Base-by-base conservation (phyloP, 2,329 filamentous ascomycete genomes). In the Exophiala sideris region DNA sequence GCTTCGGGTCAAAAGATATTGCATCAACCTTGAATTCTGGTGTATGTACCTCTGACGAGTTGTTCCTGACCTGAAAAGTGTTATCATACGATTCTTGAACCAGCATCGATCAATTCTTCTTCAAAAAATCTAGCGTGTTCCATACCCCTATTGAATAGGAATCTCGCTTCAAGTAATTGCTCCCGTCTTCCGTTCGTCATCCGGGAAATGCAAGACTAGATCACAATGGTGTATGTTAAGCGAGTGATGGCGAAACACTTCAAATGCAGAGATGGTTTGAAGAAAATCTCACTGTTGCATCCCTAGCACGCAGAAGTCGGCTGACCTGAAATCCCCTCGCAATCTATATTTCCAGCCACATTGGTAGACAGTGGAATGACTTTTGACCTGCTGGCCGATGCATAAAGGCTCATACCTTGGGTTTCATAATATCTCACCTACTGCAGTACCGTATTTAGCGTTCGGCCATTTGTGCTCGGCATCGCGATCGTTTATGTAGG, bases 171-270 rank as follows among this genome's bases (percentile, higher is more conserved):
- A 29, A 4, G 18, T 18, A 36, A 46, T 35, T 32, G 8, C 21
- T 20, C 45, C 12, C 36, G 10, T 12, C 36, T 46, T 29, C 18
- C n/a, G 14, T 10, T 18, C 29, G 34, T 18, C 24, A 32, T 47
- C 18, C 33, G 34, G n/a, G 14, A 51, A 21, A 52, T 39, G 33
- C 35, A 41, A 20, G 18, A 36, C 12, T 24, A 44, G 21, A 18
- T 38, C 32, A 21, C 24, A 47, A 53, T 47, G 32, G 38, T 47
- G 45, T 36, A 35, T 18, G 10, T 44, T 38, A 47, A 50, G 47
- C 52, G 47, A 50, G n/a, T n/a, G 29, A 49, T 55, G 52, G 52
- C 52, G 52, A 50, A 41, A 55, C 48, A 50, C 12, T 14, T 33
- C 20, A 32, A 55, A 47, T 33, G 21, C 41, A 44, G 21, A 32